A percentile compares a stretch with the other conserved stretches of the same genome.
These are phyloP conservation scores for Protomyces inundatus DNA, from an alignment of 1,139 yeast genomes.

Conservation along the genomic window DNA sequence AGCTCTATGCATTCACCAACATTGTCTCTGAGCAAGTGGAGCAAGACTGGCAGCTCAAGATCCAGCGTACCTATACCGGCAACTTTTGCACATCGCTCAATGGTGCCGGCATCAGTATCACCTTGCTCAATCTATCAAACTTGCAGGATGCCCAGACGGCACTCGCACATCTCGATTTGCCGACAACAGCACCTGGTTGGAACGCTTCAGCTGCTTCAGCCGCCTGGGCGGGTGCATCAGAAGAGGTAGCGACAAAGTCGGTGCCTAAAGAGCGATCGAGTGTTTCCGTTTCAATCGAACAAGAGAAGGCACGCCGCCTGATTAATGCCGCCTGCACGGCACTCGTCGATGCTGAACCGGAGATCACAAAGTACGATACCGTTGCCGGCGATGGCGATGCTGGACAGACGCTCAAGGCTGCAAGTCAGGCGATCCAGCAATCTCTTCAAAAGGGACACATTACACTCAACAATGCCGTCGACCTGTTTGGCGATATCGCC, in stretches of 20 bases:
- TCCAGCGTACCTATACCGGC: conserved; percentile 46
- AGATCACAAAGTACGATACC: conserved; percentile 77
- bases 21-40: conserved; percentile 42
- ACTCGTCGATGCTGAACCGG: conserved; percentile 56
- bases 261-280: conserved; percentile 3
- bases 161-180: conserved; percentile 43
- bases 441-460: conserved; percentile 47
- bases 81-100: conserved; percentile 50
- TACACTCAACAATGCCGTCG: conserved; percentile 49
- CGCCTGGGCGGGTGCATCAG: not conserved
- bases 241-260: conserved; percentile 3
- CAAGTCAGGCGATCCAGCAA: conserved; percentile 65
- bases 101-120: conserved; percentile 50
- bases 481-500: conserved; percentile 53
- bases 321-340: conserved; percentile 16
- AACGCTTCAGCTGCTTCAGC: conserved; percentile 19
- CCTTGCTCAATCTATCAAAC: conserved; percentile 46
- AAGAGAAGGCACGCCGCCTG: conserved; percentile 3
- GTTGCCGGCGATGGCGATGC: conserved; percentile 96
- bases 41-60: conserved; percentile 41
- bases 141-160: conserved; percentile 34
- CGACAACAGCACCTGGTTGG: conserved; percentile 46
- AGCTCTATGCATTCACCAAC: conserved; percentile 41
- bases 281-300: conserved; percentile 5
- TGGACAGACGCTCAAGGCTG: conserved; percentile 64